These are phyloP conservation scores for Sporothrix humicola DNA, from an alignment of 2,329 filamentous ascomycete species.

Conservation along the genomic window DNA sequence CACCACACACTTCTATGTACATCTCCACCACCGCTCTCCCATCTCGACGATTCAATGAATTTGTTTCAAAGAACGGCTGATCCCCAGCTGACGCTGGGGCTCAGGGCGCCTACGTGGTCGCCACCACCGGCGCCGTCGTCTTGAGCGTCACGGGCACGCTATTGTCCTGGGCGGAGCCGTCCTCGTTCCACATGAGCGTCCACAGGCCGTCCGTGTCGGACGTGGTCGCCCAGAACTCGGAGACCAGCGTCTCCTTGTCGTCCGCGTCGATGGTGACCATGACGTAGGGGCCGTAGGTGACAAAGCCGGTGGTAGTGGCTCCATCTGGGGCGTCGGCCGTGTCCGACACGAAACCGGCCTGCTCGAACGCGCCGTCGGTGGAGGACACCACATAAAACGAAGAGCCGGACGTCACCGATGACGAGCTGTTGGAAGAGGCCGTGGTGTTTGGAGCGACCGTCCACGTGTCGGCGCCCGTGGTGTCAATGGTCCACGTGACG, in stretches of 20 bases:
- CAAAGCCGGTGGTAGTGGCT: constrained; percentile 23
- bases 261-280: constrained; percentile 1
- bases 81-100: background rate
- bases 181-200: constrained; percentile 35
- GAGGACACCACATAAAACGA: constrained; percentile 23
- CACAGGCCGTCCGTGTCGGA: constrained; percentile 29
- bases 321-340: background rate
- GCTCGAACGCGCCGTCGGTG: background rate
- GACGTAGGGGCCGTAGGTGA: constrained; percentile 31
- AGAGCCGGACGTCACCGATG: background rate
- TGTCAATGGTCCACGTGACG: constrained; percentile 32
- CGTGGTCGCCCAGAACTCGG: constrained; percentile 31
- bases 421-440: background rate
- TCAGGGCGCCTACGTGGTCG: background rate
- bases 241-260: constrained; percentile 7
- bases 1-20: background rate
- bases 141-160: constrained; percentile 8
- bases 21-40: background rate
- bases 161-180: constrained; percentile 10
- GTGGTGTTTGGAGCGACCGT: constrained; percentile 26
- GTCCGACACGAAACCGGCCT: constrained; percentile 20
- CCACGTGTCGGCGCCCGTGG: constrained; percentile 24
- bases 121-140: constrained; percentile 15
- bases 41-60: background rate
- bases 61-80: background rate